These are phyloP conservation scores for Vitis cinerea DNA, from an alignment of 164 flowering plant genomes.

Conservation along the genomic window DNA sequence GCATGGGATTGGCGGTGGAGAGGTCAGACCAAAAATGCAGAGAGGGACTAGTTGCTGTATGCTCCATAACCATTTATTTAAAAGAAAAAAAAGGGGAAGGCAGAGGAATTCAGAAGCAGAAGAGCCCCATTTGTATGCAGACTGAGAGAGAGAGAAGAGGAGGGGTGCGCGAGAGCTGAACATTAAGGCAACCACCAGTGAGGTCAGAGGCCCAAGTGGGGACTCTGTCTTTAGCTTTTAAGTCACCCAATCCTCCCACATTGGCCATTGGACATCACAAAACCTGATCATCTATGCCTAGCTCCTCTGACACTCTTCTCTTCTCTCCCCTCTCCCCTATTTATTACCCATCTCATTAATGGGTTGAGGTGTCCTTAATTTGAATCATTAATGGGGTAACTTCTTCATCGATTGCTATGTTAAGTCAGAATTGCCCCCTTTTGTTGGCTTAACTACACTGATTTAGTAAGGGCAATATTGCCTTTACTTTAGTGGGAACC, in stretches of 20 bases:
- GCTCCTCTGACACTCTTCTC: conserved; percentile 10
- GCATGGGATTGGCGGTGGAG: conserved; percentile 39
- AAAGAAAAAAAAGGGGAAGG: background rate
- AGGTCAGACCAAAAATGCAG: background rate
- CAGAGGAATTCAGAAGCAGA: conserved; percentile 5
- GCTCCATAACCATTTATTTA: conserved; percentile 26
- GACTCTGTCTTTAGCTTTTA: conserved; percentile 22
- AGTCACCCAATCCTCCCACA: conserved; percentile 28
- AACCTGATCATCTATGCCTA: conserved; percentile 19
- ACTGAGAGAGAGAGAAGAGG: conserved; percentile 1
- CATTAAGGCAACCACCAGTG: conserved; percentile 9
- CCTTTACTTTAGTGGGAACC: no score
- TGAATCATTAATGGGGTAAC: background rate
- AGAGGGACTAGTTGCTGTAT: conserved; percentile 10
- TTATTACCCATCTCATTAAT: background rate
- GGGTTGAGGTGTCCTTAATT: background rate
- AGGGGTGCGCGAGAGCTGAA: background rate
- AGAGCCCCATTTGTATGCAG: conserved; percentile 13
- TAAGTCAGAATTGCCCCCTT: no score
- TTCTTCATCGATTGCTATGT: background rate
- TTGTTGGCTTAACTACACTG: no score
- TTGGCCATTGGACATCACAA: conserved; percentile 24
- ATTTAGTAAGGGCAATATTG: no score
- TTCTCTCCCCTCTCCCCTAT: background rate
- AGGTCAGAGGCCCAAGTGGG: conserved; percentile 25